Evolutionary conservation across 441 rosid genomes (phyloP), one percentile per base, ranked within the genome.

Genomic region (Dalechampia spathulata): DNA sequence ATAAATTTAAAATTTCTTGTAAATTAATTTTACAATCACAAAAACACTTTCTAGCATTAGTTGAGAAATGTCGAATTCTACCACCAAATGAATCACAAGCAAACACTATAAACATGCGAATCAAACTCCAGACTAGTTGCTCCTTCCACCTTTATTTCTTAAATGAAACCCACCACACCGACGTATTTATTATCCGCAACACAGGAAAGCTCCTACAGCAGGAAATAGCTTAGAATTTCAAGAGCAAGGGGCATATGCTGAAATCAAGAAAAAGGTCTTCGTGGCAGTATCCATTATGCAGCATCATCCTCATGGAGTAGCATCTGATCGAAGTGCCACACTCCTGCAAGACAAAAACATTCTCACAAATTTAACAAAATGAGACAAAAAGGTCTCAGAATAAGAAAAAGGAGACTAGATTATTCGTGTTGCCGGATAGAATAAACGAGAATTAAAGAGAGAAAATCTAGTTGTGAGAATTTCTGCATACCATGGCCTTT

Each of bases 261-360:
- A 30, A 3, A 45, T 20, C 42, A 36, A 45, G 1, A 37, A 34
- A 19, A 9, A 57, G 30, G 7, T 48, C 19, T 46, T 52, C 41
- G 25, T 17, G 51, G 23, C 34, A 44, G 17, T 25, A 10, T 16
- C 36, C 59, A 53, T 54, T 26, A 55, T 6, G 23, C 66, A 37
- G 57, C 75, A 43, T 52, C 65, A 12, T 32, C 73, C 58, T 65
- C 64, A 2, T 63, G 53, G 47, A 76, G 85, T 14, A 79, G 82
- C 69, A 17, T 68, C 63, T 79, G 78, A 68, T 79, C 78, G 3
- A 79, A 79, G 74, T 79, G 85, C 82, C 85, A 79, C 11, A 76
- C 75, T 34, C 85, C 81, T 79, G 75, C 60, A 59, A 57, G 10
- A 30, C 48, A 57, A 1, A 57, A 57, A 40, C 7, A 21, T 13